These are phyloP conservation scores for Boletus sensibilis DNA, from an alignment of 768 basidiomycete genomes.

Conservation along the genomic window DNA sequence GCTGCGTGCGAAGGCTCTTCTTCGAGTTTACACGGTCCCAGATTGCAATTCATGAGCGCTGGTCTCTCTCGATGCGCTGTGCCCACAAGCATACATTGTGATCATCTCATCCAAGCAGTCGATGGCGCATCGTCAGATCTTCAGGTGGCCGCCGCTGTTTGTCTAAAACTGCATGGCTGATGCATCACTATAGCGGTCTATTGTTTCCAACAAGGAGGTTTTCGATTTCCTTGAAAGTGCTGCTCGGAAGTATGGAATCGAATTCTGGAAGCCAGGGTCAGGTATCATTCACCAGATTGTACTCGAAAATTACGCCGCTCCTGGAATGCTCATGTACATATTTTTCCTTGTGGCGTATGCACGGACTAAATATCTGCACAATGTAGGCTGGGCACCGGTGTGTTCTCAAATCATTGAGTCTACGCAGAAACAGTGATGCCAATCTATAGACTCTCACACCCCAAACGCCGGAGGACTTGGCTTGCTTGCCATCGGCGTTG, in stretches of 20 bases:
- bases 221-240: slow-evolving; percentile 97
- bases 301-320: slow-evolving; percentile 95
- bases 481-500: slow-evolving; percentile 96
- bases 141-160: slow-evolving; percentile 46
- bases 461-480: slow-evolving; percentile 98
- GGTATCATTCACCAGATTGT: slow-evolving; percentile 98
- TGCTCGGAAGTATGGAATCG: slow-evolving; percentile 87
- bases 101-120: slow-evolving; percentile 95
- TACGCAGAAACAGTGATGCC: background rate
- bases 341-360: slow-evolving; percentile 3
- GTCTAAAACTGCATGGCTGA: slow-evolving; percentile 1
- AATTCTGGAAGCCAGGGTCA: slow-evolving; percentile 93
- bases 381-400: slow-evolving; percentile 79
- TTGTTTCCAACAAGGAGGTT: slow-evolving; percentile 90
- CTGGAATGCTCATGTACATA: slow-evolving; percentile 84
- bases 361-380: slow-evolving; percentile 1
- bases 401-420: slow-evolving; percentile 8
- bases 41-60: slow-evolving; percentile 98
- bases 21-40: slow-evolving; percentile 27
- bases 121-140: slow-evolving; percentile 86
- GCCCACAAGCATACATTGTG: slow-evolving; percentile 92
- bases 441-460: slow-evolving; percentile 83
- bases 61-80: slow-evolving; percentile 82
- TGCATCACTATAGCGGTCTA: slow-evolving; percentile 57
- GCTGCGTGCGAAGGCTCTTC: background rate